Conservation (phyloP, 768 basidiomycete genomes). For the Polyporus arcularius region DNA sequence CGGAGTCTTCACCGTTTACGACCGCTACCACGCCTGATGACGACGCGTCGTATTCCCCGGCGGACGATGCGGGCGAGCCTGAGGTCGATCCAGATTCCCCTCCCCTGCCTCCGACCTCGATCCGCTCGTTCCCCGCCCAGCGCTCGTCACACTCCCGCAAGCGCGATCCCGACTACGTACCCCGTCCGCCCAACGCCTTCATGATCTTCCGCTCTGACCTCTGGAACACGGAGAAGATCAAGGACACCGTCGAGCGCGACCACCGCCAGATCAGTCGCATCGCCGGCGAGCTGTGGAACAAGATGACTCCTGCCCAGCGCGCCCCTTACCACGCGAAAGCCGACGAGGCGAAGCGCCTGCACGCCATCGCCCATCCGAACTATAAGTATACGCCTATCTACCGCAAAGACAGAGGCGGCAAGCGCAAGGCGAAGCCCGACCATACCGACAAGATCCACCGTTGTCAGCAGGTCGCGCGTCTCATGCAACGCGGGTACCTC, state of each 20-base stretch:
- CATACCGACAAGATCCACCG: slow-evolving; percentile 38
- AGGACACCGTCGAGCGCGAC: slow-evolving; percentile 57
- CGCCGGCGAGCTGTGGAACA: slow-evolving; percentile 69
- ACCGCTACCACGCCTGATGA: slow-evolving; percentile 10
- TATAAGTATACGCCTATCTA: slow-evolving; percentile 64
- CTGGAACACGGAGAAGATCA: slow-evolving; percentile 52
- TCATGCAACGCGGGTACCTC: slow-evolving; percentile 37
- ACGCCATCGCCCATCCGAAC: slow-evolving; percentile 53
- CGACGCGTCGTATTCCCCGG: neutral
- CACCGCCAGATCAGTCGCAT: slow-evolving; percentile 76
- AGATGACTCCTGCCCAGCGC: slow-evolving; percentile 48
- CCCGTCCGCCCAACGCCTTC: slow-evolving; percentile 84
- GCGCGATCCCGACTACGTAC: slow-evolving; percentile 48
- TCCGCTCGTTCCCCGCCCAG: slow-evolving; percentile 25
- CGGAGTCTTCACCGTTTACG: slow-evolving; percentile 12
- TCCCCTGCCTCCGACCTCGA: slow-evolving; percentile 7
- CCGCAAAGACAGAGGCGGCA: slow-evolving; percentile 31
- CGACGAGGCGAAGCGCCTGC: slow-evolving; percentile 45
- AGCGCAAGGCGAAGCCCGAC: slow-evolving; percentile 37
- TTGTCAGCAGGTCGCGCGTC: slow-evolving; percentile 39
- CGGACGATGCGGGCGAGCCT: slow-evolving; percentile 9
- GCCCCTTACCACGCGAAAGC: slow-evolving; percentile 50
- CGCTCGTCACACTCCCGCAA: slow-evolving; percentile 45
- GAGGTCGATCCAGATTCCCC: slow-evolving; percentile 9
- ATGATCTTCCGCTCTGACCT: slow-evolving; percentile 78